Base-by-base conservation (phyloP, 352 stramenopile genomes). In the Thalassiosira exigua region DNA sequence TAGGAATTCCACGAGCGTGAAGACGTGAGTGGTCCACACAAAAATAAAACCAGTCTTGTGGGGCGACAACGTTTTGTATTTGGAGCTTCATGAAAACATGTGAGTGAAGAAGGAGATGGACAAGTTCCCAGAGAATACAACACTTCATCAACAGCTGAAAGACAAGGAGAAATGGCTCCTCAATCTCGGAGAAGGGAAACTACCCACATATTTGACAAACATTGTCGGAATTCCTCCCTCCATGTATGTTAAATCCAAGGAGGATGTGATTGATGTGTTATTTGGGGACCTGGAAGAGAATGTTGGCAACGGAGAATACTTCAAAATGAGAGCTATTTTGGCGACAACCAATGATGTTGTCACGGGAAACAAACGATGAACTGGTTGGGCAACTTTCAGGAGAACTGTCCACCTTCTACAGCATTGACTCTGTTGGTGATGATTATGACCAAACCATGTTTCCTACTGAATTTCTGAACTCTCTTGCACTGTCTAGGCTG, bases 331-430 rank as follows among this genome's bases (percentile, higher is more conserved):
- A 60, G 36, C 27, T 7, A 75, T 75, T 14, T 12, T 77, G 27
- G 52, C 44, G 7, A 12, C 44, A 65, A 77, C 68, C 4, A 70
- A n/a, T n/a, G n/a, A n/a, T n/a, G n/a, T n/a, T n/a, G n/a, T n/a
- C n/a, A n/a, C n/a, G n/a, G n/a, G n/a, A 77, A 19, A 4, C 9
- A n/a, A 77, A 77, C 32, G 30, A 67, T 36, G 41, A 70, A 3
- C 42, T 77, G 42, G 22, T 69, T n/a, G 26, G 53, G 19, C 21
- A 30, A 14, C 36, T 68, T 5, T 30, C 44, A 26, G 57, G 56
- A 3, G 19, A 70, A 19, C 30, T 61, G 5, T 26, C 33, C 2
- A 70, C 29, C 19, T 46, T 29, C 17, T 30, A 69, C 22, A 59
- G 68, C 42, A 54, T 46, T 21, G 68, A 70, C 56, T 26, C 51